Evolutionary conservation across 2,329 filamentous ascomycete species (phyloP), one percentile per base, ranked within the genome.

Genomic region (Arachnomyces sp.): DNA sequence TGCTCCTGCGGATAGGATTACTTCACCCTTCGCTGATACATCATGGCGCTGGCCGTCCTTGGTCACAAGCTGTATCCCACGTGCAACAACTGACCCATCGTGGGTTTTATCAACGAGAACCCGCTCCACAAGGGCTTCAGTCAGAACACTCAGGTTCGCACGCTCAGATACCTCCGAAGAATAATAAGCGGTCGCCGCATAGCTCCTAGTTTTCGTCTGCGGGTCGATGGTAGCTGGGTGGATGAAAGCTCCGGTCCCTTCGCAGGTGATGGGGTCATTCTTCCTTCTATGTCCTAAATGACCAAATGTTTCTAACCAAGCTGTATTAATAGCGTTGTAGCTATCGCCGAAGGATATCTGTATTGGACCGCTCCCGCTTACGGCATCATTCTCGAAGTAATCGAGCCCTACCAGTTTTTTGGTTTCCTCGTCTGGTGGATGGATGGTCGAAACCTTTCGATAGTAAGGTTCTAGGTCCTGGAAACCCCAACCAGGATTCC

Each of bases 1-100:
- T 1, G 67, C 53, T 17, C 72, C 71, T 18, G 64, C 70, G 2
- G 68, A 59, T 4, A 74, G 43, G 43, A 74, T 71, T 20, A 74
- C 66, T 47, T 72, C 66, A 34, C 64, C 65, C 4, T 15, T 36
- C 6, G 45, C 45, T 6, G 25, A 36, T 3, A 41, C n/a, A 12
- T 20, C 20, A 8, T 8, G 43, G 2, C 20, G 25, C 20, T 17
- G 25, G 9, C 16, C 20, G 31, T 46, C 42, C 2, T 34, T 16
- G 13, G 18, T 16, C 2, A 50, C 54, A 49, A 74, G 70, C 12
- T 60, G 61, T 9, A 70, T 70, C 6, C 68, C 68, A 7, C 59
- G 61, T 7, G 67, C 68, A 7, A 43, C 18, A 14, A 44, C 32
- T 17, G 16, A 18, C 16, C 28, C 32, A 11, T 37, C 32, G 9